Conservation (phyloP, 208 protist species). For the Leishmania martiniquensis region DNA sequence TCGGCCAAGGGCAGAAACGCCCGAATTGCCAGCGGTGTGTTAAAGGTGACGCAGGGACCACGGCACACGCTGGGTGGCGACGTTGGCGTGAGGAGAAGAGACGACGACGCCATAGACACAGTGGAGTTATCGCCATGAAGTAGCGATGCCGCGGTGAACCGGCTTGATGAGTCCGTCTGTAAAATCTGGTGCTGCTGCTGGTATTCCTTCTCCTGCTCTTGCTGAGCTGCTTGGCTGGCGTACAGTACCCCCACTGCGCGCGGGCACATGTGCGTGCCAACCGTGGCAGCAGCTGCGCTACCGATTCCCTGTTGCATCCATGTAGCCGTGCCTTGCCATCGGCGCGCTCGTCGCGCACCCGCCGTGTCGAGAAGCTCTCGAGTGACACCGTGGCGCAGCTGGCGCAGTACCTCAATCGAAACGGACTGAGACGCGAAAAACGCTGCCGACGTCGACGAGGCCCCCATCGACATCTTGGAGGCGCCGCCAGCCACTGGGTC, state of each 20-base stretch:
- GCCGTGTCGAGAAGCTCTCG: constrained; percentile 49
- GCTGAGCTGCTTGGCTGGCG: constrained; percentile 29
- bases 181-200: neutral
- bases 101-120: neutral
- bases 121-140: neutral
- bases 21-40: constrained; percentile 66
- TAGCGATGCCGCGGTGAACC: neutral
- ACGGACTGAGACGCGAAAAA: constrained; percentile 26
- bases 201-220: constrained; percentile 13
- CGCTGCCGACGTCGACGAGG: constrained; percentile 10
- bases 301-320: constrained; percentile 37
- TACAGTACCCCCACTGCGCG: constrained; percentile 28
- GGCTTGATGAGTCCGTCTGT: neutral
- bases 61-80: constrained; percentile 2
- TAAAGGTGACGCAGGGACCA: constrained; percentile 45
- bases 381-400: constrained; percentile 58
- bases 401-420: constrained; percentile 62
- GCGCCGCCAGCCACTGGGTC: neutral
- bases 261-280: constrained; percentile 33
- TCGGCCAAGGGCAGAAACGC: constrained; percentile 65
- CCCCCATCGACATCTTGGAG: neutral
- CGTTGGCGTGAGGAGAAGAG: neutral
- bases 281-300: constrained; percentile 13
- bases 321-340: constrained; percentile 49
- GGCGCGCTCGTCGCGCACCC: constrained; percentile 23